Percentiles rank a stretch among this genome's conserved stretches.
These are phyloP conservation scores for Sclerotinia glacialis DNA, from an alignment of 2,329 filamentous ascomycete genomes.

Conservation along the genomic window DNA sequence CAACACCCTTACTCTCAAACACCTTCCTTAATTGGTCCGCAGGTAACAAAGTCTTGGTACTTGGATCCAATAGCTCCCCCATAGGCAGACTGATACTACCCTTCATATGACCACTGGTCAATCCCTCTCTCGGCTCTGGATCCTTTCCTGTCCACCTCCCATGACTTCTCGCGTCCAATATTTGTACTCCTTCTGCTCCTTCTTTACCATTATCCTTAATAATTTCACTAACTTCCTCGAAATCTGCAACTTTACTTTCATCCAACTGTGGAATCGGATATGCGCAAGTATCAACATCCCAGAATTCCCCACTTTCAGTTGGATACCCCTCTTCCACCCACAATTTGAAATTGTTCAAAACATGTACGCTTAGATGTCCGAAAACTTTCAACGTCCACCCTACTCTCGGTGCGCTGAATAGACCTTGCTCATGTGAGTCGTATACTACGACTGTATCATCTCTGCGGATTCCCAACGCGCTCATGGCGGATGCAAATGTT, in stretches of 20 bases:
- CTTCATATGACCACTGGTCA: constrained; percentile 90
- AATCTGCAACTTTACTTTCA: constrained; percentile 67
- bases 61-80: constrained; percentile 72
- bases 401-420: constrained; percentile 90
- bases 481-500: constrained; percentile 84
- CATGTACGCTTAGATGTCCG: constrained; percentile 81
- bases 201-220: constrained; percentile 77
- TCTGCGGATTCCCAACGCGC: constrained; percentile 76
- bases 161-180: constrained; percentile 79
- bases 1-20: constrained; percentile 76
- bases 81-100: constrained; percentile 82
- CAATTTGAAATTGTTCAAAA: constrained; percentile 93
- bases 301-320: constrained; percentile 74
- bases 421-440: constrained; percentile 84
- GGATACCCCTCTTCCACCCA: constrained; percentile 85
- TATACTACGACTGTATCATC: constrained; percentile 94
- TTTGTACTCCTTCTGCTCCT: constrained; percentile 77
- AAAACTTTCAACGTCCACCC: constrained; percentile 92
- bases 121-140: constrained; percentile 79
- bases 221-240: constrained; percentile 78
- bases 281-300: constrained; percentile 61
- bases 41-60: constrained; percentile 76
- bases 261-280: constrained; percentile 62
- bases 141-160: constrained; percentile 80
- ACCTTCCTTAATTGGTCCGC: constrained; percentile 68